Evolutionary conservation across 1,284 basidiomycete species (phyloP), one percentile per base, ranked within the genome.

Genomic region (Limonomyces culmigenus): DNA sequence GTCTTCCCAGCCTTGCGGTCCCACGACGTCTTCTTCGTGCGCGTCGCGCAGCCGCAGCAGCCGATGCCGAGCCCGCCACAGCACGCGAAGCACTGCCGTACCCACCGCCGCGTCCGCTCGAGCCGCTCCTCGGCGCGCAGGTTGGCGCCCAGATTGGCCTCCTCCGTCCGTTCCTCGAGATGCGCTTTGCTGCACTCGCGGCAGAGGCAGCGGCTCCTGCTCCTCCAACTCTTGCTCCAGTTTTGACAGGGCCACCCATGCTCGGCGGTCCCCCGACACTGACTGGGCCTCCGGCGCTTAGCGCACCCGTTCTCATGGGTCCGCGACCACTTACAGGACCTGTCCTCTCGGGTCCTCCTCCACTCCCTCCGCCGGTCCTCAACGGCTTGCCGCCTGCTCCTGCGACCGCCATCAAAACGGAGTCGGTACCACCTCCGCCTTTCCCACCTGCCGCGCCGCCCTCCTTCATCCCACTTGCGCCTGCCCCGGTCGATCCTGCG

Each of bases 111-210:
- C 78, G 83, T 0, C 67, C 81, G 0, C 83, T 91, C 45, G 52
- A 87, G 3, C 72, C 73, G 1, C 63, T 96, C 45, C 70, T 68
- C 2, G 59, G 70, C 1, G 58, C 58, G 31, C 72, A 70, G 33
- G 62, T 85, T 45, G 71, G 81, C 14, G 59, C 72, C 13, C 85
- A 92, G 47, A 87, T 95, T 45, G 91, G 86, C 1, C 58, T 97
- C 19, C 68, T 97, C 45, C 80, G 72, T 42, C 54, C 68, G 0
- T 95, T 79, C 59, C 92, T 81, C 49, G 65, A 74, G 19, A 47
- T 52, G 23, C 72, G 79, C 16, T 55, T 87, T 37, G 48, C 60
- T 2, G 44, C 58, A 15, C 50, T 70, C 36, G 56, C 63, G 8
- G 40, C 49, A 5, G 47, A 23, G 36, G 37, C 14, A 36, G 41